Evolutionary conservation across 108 stramenopile genomes (phyloP), one percentile per base, ranked within the genome.

Genomic region (Fistulifera pelliculosa): DNA sequence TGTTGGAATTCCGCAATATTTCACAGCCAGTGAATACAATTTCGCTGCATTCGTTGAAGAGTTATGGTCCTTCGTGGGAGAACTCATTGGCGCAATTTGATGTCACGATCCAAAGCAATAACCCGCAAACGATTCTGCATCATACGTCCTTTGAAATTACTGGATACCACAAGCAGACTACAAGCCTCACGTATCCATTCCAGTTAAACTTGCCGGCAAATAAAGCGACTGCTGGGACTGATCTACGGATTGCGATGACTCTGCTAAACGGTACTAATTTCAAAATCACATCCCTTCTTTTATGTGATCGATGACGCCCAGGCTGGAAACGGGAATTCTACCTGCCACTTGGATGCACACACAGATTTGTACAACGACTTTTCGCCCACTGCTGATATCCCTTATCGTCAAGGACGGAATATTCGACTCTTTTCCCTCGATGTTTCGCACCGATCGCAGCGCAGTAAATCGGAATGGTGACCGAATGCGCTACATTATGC

Each of bases 1-100:
- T 40, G 8, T 39, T 69, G 48, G 14, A 10, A 17, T 22, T 44
- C 5, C 38, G 53, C 23, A 26, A 41, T 15, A 60, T 64, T 12
- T 19, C 54, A 15, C 59, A 54, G 38, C 64, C 64, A 0, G 62
- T 69, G 15, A 44, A 59, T 0, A 61, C 61, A n/a, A 39, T 79
- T 40, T 71, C 71, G 10, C 48, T 74, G 41, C 73, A 79, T 52
- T 68, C 72, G 8, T 61, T 82, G 69, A 79, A 67, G 31, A 79
- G 77, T 41, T 82, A 82, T 41, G 81, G 81, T 27, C 72, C 68
- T 5, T 58, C 62, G 25, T 82, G 81, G 81, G 67, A 60, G 11
- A 71, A 61, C 0, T 77, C 47, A 48, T 48, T 27, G 49, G 72
- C 16, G 52, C 57, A 51, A 61, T 73, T 49, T 73, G 51, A 54